Conservation (phyloP, 2,329 filamentous ascomycete species). For the Pyricularia grisea region DNA sequence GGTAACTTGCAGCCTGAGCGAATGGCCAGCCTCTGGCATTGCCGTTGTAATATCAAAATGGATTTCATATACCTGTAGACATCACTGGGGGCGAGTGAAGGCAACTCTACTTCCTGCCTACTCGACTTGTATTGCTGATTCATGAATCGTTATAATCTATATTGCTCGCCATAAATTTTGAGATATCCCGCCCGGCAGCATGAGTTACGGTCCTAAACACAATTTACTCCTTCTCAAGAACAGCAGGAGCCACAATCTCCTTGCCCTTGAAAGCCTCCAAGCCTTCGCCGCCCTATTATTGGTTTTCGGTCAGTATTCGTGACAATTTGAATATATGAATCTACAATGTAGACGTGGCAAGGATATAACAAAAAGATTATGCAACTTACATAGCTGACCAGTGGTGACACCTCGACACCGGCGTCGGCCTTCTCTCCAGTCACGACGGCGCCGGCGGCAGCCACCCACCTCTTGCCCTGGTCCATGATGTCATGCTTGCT, state of each 20-base stretch:
- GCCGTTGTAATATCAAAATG: not conserved
- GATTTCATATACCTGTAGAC: not conserved
- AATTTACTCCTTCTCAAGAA: conserved; percentile 32
- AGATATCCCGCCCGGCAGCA: not conserved
- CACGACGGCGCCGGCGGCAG: conserved; percentile 68
- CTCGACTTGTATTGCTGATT: not conserved
- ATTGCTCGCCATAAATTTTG: not conserved
- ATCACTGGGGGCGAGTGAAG: not conserved
- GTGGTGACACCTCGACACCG: conserved; percentile 83
- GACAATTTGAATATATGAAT: not conserved
- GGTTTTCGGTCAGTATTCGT: conserved; percentile 1
- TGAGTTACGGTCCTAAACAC: not conserved
- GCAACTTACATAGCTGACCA: conserved; percentile 85
- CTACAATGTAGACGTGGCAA: not conserved
- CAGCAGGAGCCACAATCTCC: conserved; percentile 41
- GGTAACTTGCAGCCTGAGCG: not conserved
- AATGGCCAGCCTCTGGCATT: not conserved
- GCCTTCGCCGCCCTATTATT: conserved; percentile 48
- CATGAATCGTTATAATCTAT: not conserved
- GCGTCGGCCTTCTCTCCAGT: conserved; percentile 50
- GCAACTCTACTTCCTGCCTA: not conserved
- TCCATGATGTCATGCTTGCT: conserved; percentile 83
- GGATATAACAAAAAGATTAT: too few species aligned
- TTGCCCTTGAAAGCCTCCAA: conserved; percentile 45
- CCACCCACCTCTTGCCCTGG: conserved; percentile 80